Percentiles rank a stretch among this genome's conserved stretches.
phyloP scores from a whole-genome alignment of 176 grass and related monocot species.

The Raddia distichophylla region DNA sequence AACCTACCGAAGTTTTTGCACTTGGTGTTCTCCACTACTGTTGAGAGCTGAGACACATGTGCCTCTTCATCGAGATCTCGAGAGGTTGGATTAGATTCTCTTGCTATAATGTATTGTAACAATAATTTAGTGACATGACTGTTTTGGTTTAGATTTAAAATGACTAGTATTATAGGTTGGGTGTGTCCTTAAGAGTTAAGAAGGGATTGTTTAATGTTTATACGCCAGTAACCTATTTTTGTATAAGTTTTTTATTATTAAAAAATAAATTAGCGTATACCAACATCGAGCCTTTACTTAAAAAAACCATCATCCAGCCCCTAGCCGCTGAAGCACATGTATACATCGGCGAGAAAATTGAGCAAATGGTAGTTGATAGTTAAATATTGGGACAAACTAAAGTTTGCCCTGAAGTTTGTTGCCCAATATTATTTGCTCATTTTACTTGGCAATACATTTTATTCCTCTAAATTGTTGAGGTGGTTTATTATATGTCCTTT shows the following conservation, averaged over 20 bases:
- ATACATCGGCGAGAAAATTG: background rate
- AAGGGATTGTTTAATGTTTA: background rate
- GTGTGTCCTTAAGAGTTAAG: background rate
- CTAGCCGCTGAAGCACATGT: too few relatives aligned
- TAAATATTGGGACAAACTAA: background rate
- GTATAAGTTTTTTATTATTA: too few relatives aligned
- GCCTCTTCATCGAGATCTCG: conserved; percentile 26
- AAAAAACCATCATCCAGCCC: too few relatives aligned
- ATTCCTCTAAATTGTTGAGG: too few relatives aligned
- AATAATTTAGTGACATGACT: conserved; percentile 20
- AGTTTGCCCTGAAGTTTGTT: too few relatives aligned
- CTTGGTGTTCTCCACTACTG: background rate
- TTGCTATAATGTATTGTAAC: background rate
- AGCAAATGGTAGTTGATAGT: background rate
- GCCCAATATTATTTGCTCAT: too few relatives aligned
- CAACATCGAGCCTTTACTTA: too few relatives aligned
- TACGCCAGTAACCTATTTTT: too few relatives aligned
- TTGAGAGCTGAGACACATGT: conserved; percentile 29
- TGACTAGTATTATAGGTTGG: background rate
- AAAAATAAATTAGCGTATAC: too few relatives aligned
- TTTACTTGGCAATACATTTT: too few relatives aligned
- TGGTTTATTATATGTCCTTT: too few relatives aligned
- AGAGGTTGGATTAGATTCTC: conserved; percentile 39
- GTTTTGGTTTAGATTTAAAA: background rate
- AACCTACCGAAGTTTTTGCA: background rate